Conservation (phyloP, 2,329 filamentous ascomycete genomes). For the Lasiodiplodia theobromae region DNA sequence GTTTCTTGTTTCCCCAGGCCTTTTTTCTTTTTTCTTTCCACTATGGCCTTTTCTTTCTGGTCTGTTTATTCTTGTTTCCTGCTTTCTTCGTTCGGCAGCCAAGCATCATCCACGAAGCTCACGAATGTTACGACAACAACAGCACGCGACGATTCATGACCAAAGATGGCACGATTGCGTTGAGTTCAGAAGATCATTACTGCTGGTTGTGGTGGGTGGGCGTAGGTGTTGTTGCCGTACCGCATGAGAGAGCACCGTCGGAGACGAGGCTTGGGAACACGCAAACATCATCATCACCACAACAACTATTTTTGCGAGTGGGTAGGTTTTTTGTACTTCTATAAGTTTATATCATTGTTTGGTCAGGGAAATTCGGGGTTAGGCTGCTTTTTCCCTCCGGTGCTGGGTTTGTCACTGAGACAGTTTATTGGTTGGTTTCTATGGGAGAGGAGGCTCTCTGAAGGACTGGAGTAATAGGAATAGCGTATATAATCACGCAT, state of each 20-base stretch:
- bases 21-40: not conserved
- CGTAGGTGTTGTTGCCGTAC: conserved; percentile 26
- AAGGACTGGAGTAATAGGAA: conserved; percentile 4
- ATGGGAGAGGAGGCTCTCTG: conserved; percentile 19
- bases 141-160: conserved; percentile 26
- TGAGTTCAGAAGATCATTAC: conserved; percentile 6
- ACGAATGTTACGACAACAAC: conserved; percentile 26
- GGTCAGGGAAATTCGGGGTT: not conserved
- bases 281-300: conserved; percentile 5
- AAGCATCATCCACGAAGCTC: conserved; percentile 26
- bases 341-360: conserved; percentile 15
- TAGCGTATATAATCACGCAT: conserved; percentile 20
- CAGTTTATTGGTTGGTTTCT: not conserved
- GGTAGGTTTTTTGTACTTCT: conserved; percentile 26
- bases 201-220: conserved; percentile 10
- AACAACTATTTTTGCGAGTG: conserved; percentile 16
- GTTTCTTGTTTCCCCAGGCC: not conserved
- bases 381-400: not conserved
- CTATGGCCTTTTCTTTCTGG: not conserved
- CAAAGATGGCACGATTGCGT: conserved; percentile 22
- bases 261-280: conserved; percentile 4
- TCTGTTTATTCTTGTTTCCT: not conserved
- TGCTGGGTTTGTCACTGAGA: conserved; percentile 6
- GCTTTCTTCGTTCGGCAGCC: conserved; percentile 10
- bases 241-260: conserved; percentile 10